Evolutionary conservation across 2,329 filamentous ascomycete species (phyloP).

Genomic region (Ophiostoma sp.): DNA sequence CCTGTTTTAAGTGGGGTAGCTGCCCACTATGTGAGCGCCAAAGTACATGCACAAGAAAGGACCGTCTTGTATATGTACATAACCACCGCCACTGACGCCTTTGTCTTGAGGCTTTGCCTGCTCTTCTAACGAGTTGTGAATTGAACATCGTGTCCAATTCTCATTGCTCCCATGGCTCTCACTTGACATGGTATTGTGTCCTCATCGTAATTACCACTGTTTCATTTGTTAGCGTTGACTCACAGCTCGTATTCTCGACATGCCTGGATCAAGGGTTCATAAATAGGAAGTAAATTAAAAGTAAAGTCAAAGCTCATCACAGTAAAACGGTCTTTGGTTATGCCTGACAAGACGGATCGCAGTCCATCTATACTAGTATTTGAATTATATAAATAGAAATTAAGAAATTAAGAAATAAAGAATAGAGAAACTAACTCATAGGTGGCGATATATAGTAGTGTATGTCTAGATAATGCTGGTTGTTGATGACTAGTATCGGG

Average conservation of each 20-base stretch:
- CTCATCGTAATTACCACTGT: not conserved
- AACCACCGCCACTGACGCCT: not conserved
- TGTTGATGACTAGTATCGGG: too few species aligned
- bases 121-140: not conserved
- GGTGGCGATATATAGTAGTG: not conserved
- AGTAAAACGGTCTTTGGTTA: not conserved
- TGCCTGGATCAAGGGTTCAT: not conserved
- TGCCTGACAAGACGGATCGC: too few species aligned
- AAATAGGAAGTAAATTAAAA: not conserved
- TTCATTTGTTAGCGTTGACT: slow-evolving; percentile 7
- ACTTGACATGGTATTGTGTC: not conserved
- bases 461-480: not conserved
- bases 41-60: not conserved
- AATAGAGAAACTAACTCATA: not conserved
- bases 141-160: slow-evolving; percentile 2
- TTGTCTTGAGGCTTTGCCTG: slow-evolving; percentile 4
- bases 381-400: not conserved
- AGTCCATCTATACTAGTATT: not conserved
- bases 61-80: not conserved
- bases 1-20: slow-evolving; percentile 12
- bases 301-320: not conserved
- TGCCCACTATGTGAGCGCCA: not conserved
- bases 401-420: not conserved
- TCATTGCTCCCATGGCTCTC: not conserved
- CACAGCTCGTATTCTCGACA: slow-evolving; percentile 28